Percentiles rank a stretch among this genome's conserved stretches.
Conservation (phyloP, 495 filamentous ascomycete genomes). For the Acidomyces sp. region DNA sequence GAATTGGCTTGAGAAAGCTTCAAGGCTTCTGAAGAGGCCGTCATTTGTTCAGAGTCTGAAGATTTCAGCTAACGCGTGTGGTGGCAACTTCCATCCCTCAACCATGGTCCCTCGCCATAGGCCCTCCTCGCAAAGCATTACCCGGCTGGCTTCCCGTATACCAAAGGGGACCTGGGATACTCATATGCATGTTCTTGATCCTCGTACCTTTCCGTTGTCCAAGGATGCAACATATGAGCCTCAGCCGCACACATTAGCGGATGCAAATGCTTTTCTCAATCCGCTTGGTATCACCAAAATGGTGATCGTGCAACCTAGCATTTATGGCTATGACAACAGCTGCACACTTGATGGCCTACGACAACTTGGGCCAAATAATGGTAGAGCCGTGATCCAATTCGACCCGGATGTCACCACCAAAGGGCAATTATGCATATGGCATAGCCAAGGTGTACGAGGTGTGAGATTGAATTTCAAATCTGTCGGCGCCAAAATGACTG, state of each 20-base stretch:
- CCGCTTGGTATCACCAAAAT: constrained; percentile 14
- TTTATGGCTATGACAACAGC: constrained; percentile 41
- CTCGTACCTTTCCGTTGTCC: constrained; percentile 14
- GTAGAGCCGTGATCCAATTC: constrained; percentile 39
- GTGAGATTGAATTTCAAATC: constrained; percentile 40
- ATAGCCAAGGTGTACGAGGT: constrained; percentile 38
- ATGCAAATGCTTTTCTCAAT: constrained; percentile 11
- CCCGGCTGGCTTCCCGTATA: constrained; percentile 11
- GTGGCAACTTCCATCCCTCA: no score
- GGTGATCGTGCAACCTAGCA: constrained; percentile 40
- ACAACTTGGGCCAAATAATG: constrained; percentile 26
- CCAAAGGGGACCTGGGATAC: constrained; percentile 33
- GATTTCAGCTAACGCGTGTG: no score
- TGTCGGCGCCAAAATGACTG: constrained; percentile 29
- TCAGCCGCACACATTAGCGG: constrained; percentile 12
- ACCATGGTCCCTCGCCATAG: neutral
- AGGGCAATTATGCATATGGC: constrained; percentile 34
- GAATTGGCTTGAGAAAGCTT: no score
- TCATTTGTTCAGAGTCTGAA: no score
- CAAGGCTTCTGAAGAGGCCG: no score
- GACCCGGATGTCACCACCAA: constrained; percentile 30
- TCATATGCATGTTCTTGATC: constrained; percentile 43
- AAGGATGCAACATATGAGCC: constrained; percentile 11
- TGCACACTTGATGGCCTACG: constrained; percentile 37
- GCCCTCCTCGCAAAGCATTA: neutral